Base-by-base conservation (phyloP, 768 basidiomycete species). In the Tremella mesenterica region DNA sequence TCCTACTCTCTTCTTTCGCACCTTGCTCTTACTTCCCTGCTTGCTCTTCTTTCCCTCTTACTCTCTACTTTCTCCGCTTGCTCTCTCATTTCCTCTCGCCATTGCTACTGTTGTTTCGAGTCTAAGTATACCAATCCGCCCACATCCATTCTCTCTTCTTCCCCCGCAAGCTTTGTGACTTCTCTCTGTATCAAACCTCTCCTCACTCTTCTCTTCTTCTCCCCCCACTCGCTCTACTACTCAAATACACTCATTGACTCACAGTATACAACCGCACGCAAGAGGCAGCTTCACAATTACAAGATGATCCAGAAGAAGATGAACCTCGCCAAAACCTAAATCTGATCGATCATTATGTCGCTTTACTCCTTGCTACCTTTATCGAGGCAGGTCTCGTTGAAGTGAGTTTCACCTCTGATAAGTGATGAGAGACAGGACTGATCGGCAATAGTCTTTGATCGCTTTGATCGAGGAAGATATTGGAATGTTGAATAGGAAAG, bases 321-420 rank as follows among this genome's bases (percentile, higher is more conserved):
- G 58, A 66, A 41, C 31, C 54, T 31, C 56, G 66, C 25, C 84
- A 85, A 56, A 79, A 80, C 4, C 76, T 90, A 39, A 91, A 86
- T 64, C 73, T 97, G 23, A 85, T 90, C 1, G 92, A 96, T 64
- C 95, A 97, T 65, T 97, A 90, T 68, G 81, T 91, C 47, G 86
- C 86, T 0, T 76, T 99, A 13, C 76, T 97, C 4, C 78, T 96
- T 7, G 77, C 86, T 16, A 81, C 95, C 2, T 82, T 97, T 53
- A 81, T 84, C 3, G 85, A 89, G 61, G 85, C 88, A 13, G 95
- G 93, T 20, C 75, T 99, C 1, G 75, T 90, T 41, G 90, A 96
- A 72, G 93, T 92, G 56, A 57, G 81, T 12, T 18, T 1, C 12
- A 29, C 27, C 9, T 7, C 33, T 21, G 41, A 13, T 44, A 23